Base-by-base conservation (phyloP, 1,284 basidiomycete genomes). In the Lentinula novae-zelandiae region DNA sequence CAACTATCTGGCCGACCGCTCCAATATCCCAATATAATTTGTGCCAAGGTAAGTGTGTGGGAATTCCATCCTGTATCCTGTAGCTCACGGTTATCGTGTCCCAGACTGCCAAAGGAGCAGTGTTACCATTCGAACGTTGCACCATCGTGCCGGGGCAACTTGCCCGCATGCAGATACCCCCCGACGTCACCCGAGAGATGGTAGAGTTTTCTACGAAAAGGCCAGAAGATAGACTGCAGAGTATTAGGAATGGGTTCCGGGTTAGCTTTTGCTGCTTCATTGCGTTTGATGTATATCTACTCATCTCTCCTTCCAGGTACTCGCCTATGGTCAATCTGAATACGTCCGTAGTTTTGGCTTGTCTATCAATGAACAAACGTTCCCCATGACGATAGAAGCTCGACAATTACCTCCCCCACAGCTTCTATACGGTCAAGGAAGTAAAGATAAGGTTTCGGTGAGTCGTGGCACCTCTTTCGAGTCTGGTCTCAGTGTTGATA, bases 301-400 rank as follows among this genome's bases (percentile, higher is more conserved):
- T 27, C 13, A 6, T 33, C 51, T 38, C 17, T 3, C 48, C 52
- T 10, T 42, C n/a, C 22, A 89, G 87, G 82, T 87, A 36, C 76
- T 92, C 51, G 76, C 79, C 34, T 90, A 90, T 65, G 85, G 86
- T 1, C 82, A 87, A 71, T 90, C 89, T 0, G 83, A 89, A 71
- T 92, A 90, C 65, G 81, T 92, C 33, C 77, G 81, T 57, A 77
- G 85, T 68, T 90, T 90, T 62, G 87, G 87, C 4, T 78, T 90
- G 76, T 66, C 75, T 1, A 81, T 89, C n/a, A 72, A 78, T 40
- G 74, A 78, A 7, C 69, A 53, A 17, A 56, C 36, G 76, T 5
- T 77, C 78, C 81, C 86, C 0, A 39, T 61, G 36, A 9, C 22
- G 0, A 42, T 61, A 2, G 31, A 61, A 7, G 60, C 60, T 5